Evolutionary conservation across 116 monocot species (phyloP).

Genomic region (Thalassia testudinum): DNA sequence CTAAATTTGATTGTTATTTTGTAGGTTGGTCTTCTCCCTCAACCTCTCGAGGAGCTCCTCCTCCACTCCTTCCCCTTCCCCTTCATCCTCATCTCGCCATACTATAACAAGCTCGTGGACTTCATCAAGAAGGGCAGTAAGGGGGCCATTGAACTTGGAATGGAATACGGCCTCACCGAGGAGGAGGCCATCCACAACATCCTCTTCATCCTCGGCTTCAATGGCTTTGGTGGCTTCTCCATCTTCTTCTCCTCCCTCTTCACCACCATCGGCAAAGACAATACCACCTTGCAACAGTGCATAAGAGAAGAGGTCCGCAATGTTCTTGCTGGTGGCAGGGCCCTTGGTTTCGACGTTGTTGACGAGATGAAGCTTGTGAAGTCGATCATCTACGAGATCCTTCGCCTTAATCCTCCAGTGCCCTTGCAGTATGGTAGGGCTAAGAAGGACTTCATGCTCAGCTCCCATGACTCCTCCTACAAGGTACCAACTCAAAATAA

Average conservation of each 20-base stretch:
- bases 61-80: conserved; percentile 61
- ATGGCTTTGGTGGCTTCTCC: conserved; percentile 70
- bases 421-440: conserved; percentile 41
- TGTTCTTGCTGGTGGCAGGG: conserved; percentile 5
- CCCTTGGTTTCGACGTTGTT: conserved; percentile 15
- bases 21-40: conserved; percentile 17
- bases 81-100: conserved; percentile 22
- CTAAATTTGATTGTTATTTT: no score
- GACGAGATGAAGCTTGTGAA: conserved; percentile 28
- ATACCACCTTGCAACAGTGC: conserved; percentile 14
- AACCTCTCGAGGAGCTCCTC: conserved; percentile 56
- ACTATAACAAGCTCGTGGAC: conserved; percentile 37
- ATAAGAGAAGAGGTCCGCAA: conserved; percentile 31
- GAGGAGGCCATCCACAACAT: conserved; percentile 65
- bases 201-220: conserved; percentile 57
- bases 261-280: conserved; percentile 25
- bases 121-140: conserved; percentile 31
- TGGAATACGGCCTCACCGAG: conserved; percentile 15
- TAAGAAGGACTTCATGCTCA: conserved; percentile 20
- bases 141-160: conserved; percentile 18
- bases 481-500: conserved; percentile 1
- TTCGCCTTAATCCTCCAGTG: conserved; percentile 43
- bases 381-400: conserved; percentile 39
- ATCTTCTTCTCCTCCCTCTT: conserved; percentile 37
- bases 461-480: conserved; percentile 17